Evolutionary conservation across 75 land plant genomes (phyloP).

Genomic region (Pseudotsuga menziesii): DNA sequence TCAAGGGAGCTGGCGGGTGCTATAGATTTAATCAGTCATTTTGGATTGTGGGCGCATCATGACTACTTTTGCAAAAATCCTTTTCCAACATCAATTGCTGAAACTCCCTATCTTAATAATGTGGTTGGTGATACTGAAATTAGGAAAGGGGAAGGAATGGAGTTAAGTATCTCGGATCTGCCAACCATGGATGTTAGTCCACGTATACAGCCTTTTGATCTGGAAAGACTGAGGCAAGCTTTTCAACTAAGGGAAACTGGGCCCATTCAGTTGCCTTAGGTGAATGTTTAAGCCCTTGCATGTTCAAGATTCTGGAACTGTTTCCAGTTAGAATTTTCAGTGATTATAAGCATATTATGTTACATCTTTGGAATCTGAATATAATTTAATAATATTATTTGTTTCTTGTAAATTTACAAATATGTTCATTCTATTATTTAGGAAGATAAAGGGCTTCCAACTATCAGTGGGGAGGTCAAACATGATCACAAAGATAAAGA

Average conservation of each 20-base stretch:
- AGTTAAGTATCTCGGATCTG: conserved; percentile 52
- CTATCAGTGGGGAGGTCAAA: conserved; percentile 63
- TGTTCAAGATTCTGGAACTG: background rate
- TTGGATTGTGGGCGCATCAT: conserved; percentile 67
- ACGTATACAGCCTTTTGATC: conserved; percentile 70
- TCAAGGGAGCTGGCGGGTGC: conserved; percentile 90
- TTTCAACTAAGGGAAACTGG: conserved; percentile 78
- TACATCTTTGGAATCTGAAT: background rate
- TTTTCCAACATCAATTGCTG: conserved; percentile 74
- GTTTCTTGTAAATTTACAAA: too few relatives aligned
- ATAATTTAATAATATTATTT: background rate
- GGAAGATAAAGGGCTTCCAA: conserved; percentile 74
- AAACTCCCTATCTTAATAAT: conserved; percentile 79
- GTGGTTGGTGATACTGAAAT: conserved; percentile 94
- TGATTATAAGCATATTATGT: background rate
- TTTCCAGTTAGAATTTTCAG: background rate
- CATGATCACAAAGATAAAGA: conserved; percentile 52
- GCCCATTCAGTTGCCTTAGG: conserved; percentile 69
- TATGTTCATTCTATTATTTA: conserved; percentile 11
- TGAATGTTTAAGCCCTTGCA: conserved; percentile 16
- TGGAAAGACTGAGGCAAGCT: conserved; percentile 66
- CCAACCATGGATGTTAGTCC: conserved; percentile 39
- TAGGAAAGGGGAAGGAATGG: conserved; percentile 96
- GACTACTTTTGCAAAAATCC: conserved; percentile 78
- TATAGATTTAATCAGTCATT: conserved; percentile 77